phyloP scores from a whole-genome alignment of 1,284 basidiomycete genomes.

The Coriolopsis trogii region DNA sequence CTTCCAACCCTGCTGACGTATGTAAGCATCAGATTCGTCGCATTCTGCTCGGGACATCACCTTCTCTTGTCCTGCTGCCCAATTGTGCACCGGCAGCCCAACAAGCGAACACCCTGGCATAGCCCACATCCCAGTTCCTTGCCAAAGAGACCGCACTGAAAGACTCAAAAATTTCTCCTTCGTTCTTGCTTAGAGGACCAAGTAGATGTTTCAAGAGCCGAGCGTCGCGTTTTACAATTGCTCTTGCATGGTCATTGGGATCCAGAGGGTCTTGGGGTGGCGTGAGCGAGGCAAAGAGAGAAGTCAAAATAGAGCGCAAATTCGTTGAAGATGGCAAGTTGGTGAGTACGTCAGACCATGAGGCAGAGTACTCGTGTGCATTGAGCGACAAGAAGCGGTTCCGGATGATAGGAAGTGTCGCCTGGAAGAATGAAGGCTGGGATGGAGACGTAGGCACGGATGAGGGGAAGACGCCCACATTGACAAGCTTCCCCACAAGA shows the following conservation, averaged over 20 bases:
- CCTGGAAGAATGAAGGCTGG: slow-evolving; percentile 67
- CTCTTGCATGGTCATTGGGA: slow-evolving; percentile 38
- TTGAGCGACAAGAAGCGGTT: slow-evolving; percentile 35
- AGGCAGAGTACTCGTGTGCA: slow-evolving; percentile 40
- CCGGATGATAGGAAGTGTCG: slow-evolving; percentile 51
- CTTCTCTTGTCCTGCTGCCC: slow-evolving; percentile 40
- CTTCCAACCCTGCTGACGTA: slow-evolving; percentile 44
- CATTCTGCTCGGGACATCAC: slow-evolving; percentile 26
- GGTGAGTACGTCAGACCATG: slow-evolving; percentile 54
- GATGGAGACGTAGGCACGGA: slow-evolving; percentile 48
- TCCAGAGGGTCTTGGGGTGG: slow-evolving; percentile 36
- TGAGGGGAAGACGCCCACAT: slow-evolving; percentile 64
- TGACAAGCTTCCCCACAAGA: slow-evolving; percentile 66
- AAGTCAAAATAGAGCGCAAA: slow-evolving; percentile 59
- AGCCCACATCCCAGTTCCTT: slow-evolving; percentile 58
- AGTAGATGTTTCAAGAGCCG: slow-evolving; percentile 48
- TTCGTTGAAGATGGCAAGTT: slow-evolving; percentile 54
- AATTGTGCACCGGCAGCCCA: slow-evolving; percentile 53
- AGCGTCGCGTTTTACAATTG: slow-evolving; percentile 54
- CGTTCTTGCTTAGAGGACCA: slow-evolving; percentile 47
- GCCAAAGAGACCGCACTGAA: slow-evolving; percentile 52
- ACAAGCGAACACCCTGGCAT: slow-evolving; percentile 65
- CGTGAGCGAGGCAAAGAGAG: slow-evolving; percentile 55
- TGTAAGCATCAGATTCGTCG: not conserved
- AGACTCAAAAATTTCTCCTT: slow-evolving; percentile 55